These are phyloP conservation scores for Chytriomyces sp. DNA, from an alignment of 192 early-diverging fungal species.

Conservation along the genomic window DNA sequence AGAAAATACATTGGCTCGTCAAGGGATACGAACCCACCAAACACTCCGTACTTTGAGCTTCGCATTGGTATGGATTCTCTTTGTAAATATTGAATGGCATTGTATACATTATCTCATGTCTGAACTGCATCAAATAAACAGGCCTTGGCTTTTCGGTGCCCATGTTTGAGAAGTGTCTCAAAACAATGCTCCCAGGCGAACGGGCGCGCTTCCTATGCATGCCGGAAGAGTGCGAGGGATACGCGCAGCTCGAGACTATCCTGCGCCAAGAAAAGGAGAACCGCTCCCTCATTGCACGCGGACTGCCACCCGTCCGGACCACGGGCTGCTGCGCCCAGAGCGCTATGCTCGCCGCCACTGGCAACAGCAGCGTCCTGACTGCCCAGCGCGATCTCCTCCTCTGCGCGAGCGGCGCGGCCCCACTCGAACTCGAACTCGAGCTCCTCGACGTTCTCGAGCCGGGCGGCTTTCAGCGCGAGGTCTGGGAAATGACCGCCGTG, in stretches of 20 bases:
- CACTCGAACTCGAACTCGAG: constrained; percentile 57
- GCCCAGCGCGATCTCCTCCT: constrained; percentile 36
- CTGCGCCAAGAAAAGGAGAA: constrained; percentile 51
- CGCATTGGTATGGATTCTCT: constrained; percentile 36
- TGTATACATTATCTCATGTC: no score
- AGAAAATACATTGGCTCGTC: constrained; percentile 43
- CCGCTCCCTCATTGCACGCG: constrained; percentile 32
- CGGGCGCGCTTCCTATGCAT: constrained; percentile 51
- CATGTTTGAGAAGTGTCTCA: constrained; percentile 50
- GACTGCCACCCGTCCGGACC: constrained; percentile 41
- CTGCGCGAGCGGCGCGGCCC: constrained; percentile 25
- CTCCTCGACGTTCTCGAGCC: constrained; percentile 49
- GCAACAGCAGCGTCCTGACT: constrained; percentile 4
- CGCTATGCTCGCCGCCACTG: constrained; percentile 29
- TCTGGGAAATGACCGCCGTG: constrained; percentile 54
- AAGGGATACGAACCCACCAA: constrained; percentile 31
- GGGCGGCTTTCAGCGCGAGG: constrained; percentile 41
- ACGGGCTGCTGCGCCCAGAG: constrained; percentile 47
- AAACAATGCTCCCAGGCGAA: constrained; percentile 51
- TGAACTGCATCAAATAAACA: neutral
- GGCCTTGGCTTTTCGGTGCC: constrained; percentile 51
- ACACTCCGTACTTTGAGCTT: constrained; percentile 49
- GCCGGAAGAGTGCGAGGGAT: constrained; percentile 49
- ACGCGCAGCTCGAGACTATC: constrained; percentile 51
- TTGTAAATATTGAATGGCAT: neutral